These are phyloP conservation scores for Ceratocystis papillata DNA, from an alignment of 2,329 filamentous ascomycete species.

Conservation along the genomic window DNA sequence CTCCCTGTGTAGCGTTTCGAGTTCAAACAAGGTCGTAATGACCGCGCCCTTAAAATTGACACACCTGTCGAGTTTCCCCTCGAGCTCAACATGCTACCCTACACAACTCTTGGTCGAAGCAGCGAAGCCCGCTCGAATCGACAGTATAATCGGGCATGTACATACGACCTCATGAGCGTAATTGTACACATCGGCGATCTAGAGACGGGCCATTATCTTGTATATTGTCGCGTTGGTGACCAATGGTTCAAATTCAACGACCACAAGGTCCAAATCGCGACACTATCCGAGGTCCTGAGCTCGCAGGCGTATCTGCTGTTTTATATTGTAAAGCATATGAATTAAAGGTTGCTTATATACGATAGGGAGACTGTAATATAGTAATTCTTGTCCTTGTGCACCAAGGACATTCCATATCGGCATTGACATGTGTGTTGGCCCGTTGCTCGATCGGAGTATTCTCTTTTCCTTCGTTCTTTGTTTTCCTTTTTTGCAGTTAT, in stretches of 20 bases:
- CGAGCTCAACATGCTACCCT: conserved; percentile 80
- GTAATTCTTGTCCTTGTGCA: background rate
- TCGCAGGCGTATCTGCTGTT: conserved; percentile 87
- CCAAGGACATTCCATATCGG: too few relatives aligned
- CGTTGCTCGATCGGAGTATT: background rate
- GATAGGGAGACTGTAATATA: conserved; percentile 8
- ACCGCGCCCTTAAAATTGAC: conserved; percentile 75
- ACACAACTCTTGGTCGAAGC: conserved; percentile 57
- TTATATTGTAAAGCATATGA: conserved; percentile 58
- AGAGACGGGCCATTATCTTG: conserved; percentile 83
- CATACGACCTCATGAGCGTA: conserved; percentile 79
- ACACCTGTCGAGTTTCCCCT: conserved; percentile 77
- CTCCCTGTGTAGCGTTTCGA: conserved; percentile 52
- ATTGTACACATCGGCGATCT: conserved; percentile 90
- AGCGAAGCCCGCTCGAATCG: conserved; percentile 40
- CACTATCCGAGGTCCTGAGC: conserved; percentile 71
- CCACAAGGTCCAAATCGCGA: conserved; percentile 76
- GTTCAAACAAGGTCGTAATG: conserved; percentile 53
- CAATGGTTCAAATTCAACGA: conserved; percentile 96
- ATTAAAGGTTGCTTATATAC: conserved; percentile 14
- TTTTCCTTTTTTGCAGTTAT: conserved; percentile 21
- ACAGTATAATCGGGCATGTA: conserved; percentile 54
- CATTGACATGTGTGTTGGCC: too few relatives aligned
- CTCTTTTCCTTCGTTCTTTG: background rate
- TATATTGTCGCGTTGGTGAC: conserved; percentile 73